Base-by-base conservation (phyloP, 257 asterid species). In the Marsdenia floribunda region DNA sequence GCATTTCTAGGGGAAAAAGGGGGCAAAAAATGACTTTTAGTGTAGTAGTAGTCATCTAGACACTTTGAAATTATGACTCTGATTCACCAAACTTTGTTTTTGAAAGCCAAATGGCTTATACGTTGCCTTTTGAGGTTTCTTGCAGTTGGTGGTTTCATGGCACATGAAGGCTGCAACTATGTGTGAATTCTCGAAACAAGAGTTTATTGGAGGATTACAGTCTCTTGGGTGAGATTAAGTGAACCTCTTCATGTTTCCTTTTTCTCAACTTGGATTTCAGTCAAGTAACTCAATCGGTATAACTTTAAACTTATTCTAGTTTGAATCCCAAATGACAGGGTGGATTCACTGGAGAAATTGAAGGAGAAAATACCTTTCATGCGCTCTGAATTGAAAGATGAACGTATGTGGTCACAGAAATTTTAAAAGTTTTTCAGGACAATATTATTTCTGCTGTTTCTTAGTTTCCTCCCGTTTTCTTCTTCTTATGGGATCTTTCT, bases 91-190 rank as follows among this genome's bases (percentile, higher is more conserved):
- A 35, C 67, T 8, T 55, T 37, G 6, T 37, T 37, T 53, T 72
- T 18, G 54, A 57, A 21, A 72, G 22, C 24, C 55, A 55, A 72
- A 22, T 38, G 22, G 26, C 26, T 19, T 65, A 38, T 38, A 33
- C 13, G 21, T 65, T 22, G 70, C 70, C 22, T 9, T 60, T 66
- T 66, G 71, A 38, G 26, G 38, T 18, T 58, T 72, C 44, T 22
- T 79, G 60, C 78, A 87, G 91, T 79, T 88, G 88, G 93, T 86
- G 33, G 70, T 85, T 61, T 85, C 91, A 63, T 87, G 88, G 89
- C 98, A 93, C 82, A 93, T 93, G 97, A 91, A 90, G 83, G 98
- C 98, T 82, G 97, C 97, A 58, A 93, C 98, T 22, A 93, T 93
- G 98, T 93, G 98, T 83, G 98, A 93, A 86, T 93, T 91, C 83